These are phyloP conservation scores for Pythium monospermum DNA, from an alignment of 352 stramenopile species.

Conservation along the genomic window DNA sequence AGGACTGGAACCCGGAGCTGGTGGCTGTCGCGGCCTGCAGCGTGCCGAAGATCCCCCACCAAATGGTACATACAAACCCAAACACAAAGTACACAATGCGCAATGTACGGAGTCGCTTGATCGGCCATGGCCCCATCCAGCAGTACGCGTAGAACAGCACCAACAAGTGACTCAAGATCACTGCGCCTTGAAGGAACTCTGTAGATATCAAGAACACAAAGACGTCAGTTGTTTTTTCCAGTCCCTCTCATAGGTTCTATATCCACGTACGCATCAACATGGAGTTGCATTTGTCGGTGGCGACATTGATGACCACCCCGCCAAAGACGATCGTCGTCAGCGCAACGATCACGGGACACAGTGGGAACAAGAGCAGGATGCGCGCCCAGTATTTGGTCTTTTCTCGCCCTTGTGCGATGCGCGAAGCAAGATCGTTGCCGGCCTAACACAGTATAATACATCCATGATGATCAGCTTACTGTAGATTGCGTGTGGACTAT, in stretches of 20 bases:
- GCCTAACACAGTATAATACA: too few relatives aligned
- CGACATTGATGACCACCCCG: conserved; percentile 68
- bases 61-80: conserved; percentile 47
- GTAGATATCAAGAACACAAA: too few relatives aligned
- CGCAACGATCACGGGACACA: conserved; percentile 50
- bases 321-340: conserved; percentile 57
- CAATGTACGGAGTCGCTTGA: conserved; percentile 49
- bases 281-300: conserved; percentile 59
- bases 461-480: too few relatives aligned
- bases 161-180: conserved; percentile 58
- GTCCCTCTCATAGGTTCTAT: too few relatives aligned
- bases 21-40: conserved; percentile 51
- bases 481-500: too few relatives aligned
- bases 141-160: conserved; percentile 69
- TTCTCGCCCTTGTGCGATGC: conserved; percentile 48
- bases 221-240: too few relatives aligned
- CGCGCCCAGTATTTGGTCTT: conserved; percentile 71
- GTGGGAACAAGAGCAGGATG: conserved; percentile 59
- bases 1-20: conserved; percentile 60
- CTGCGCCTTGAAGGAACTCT: conserved; percentile 64
- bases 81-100: conserved; percentile 63
- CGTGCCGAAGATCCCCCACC: conserved; percentile 67
- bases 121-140: conserved; percentile 58
- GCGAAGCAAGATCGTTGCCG: conserved; percentile 40
- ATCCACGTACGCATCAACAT: conserved; percentile 60